Conservation (phyloP, 1,284 basidiomycete species). For the Papiliotrema terrestris region DNA sequence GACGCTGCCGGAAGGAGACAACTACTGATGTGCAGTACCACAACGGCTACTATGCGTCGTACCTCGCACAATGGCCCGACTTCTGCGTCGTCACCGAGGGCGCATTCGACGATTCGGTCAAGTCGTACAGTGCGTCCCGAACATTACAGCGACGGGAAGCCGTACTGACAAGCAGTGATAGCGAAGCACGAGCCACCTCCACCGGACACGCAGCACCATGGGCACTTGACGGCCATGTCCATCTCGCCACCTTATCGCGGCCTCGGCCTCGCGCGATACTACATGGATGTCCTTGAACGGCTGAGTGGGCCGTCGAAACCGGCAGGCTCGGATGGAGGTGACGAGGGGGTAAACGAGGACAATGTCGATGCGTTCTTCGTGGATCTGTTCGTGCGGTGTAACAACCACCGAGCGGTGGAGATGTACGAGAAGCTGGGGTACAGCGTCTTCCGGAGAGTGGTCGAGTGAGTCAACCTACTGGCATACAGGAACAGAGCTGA, state of each 20-base stretch:
- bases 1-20: neutral
- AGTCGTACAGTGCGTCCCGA: constrained; percentile 38
- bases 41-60: constrained; percentile 43
- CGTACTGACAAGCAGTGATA: constrained; percentile 31
- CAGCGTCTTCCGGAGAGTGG: constrained; percentile 48
- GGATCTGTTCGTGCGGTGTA: constrained; percentile 49
- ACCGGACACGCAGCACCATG: constrained; percentile 46
- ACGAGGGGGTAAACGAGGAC: constrained; percentile 8
- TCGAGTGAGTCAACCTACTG: constrained; percentile 39
- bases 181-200: constrained; percentile 48
- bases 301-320: constrained; percentile 16
- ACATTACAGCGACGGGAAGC: neutral
- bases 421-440: constrained; percentile 51
- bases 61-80: constrained; percentile 44
- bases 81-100: constrained; percentile 33
- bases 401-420: constrained; percentile 45
- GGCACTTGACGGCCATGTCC: constrained; percentile 48
- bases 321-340: neutral
- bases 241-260: constrained; percentile 42
- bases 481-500: neutral
- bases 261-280: constrained; percentile 43
- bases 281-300: constrained; percentile 45
- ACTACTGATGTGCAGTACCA: constrained; percentile 28
- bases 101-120: constrained; percentile 24
- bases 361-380: constrained; percentile 48